Evolutionary conservation across 2,329 filamentous ascomycete species (phyloP).

Genomic region (Neonectria faginata): DNA sequence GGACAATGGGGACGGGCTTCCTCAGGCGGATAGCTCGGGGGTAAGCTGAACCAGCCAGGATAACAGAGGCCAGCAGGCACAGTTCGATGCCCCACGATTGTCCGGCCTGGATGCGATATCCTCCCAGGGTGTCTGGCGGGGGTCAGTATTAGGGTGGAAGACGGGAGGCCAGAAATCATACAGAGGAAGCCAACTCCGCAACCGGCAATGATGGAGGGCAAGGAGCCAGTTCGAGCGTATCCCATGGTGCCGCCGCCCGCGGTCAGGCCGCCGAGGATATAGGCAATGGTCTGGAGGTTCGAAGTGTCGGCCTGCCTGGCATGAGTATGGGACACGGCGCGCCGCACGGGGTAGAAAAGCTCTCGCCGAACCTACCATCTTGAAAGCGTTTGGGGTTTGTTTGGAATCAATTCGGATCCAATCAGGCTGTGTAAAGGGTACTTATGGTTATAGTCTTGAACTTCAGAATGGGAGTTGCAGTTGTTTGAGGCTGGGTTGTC

Average conservation of each 20-base stretch:
- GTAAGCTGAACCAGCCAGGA: constrained; percentile 86
- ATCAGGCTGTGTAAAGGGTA: neutral
- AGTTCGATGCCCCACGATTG: constrained; percentile 88
- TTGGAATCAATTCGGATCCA: constrained; percentile 8
- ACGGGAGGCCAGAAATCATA: constrained; percentile 49
- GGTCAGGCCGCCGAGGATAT: constrained; percentile 82
- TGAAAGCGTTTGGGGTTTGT: neutral
- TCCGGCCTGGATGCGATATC: constrained; percentile 79
- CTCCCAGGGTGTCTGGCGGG: constrained; percentile 76
- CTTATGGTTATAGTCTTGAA: neutral
- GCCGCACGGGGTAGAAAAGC: neutral
- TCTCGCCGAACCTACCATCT: constrained; percentile 27
- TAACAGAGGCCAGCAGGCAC: constrained; percentile 85
- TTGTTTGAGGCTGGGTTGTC: neutral
- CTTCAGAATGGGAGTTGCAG: neutral
- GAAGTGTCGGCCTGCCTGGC: constrained; percentile 33
- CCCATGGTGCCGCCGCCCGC: constrained; percentile 89
- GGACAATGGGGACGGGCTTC: constrained; percentile 85
- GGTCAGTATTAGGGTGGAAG: constrained; percentile 16
- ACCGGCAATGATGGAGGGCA: constrained; percentile 89
- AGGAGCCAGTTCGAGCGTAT: constrained; percentile 84
- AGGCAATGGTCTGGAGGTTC: constrained; percentile 70
- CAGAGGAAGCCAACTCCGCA: constrained; percentile 79
- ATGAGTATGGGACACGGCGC: constrained; percentile 1
- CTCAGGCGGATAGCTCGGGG: constrained; percentile 84